Evolutionary conservation across 257 asterid species (phyloP).

Genomic region (Solanum infundibuliforme): DNA sequence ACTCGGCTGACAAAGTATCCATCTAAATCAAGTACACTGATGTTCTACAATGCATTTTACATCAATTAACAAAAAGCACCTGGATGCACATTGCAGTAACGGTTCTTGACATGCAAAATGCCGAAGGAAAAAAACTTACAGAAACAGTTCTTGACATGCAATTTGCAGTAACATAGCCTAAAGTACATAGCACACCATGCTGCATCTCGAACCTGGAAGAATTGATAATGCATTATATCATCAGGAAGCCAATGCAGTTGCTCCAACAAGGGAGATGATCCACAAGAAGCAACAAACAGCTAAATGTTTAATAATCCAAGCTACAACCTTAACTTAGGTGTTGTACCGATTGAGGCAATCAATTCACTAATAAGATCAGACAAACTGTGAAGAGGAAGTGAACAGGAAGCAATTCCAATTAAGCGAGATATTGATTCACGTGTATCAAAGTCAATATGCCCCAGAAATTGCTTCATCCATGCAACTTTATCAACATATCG

Average conservation of each 20-base stretch:
- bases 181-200: constrained; percentile 70
- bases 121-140: constrained; percentile 40
- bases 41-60: not conserved
- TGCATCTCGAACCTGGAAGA: constrained; percentile 74
- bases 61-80: not conserved
- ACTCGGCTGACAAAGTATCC: not conserved
- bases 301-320: not conserved
- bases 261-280: not conserved
- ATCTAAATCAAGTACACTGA: not conserved
- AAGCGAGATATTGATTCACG: constrained; percentile 90
- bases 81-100: constrained; percentile 12
- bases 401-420: constrained; percentile 81
- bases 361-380: constrained; percentile 58
- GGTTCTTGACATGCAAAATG: constrained; percentile 39
- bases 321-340: constrained; percentile 61
- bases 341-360: constrained; percentile 49
- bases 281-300: not conserved
- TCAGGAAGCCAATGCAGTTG: not conserved
- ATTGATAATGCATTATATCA: constrained; percentile 5
- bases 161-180: constrained; percentile 88
- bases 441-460: constrained; percentile 74
- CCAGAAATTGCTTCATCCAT: constrained; percentile 77
- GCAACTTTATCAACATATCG: constrained; percentile 59
- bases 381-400: constrained; percentile 48
- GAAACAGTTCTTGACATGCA: constrained; percentile 52